Conservation (phyloP, 2,329 filamentous ascomycete species). For the Nannizzia gypsea region DNA sequence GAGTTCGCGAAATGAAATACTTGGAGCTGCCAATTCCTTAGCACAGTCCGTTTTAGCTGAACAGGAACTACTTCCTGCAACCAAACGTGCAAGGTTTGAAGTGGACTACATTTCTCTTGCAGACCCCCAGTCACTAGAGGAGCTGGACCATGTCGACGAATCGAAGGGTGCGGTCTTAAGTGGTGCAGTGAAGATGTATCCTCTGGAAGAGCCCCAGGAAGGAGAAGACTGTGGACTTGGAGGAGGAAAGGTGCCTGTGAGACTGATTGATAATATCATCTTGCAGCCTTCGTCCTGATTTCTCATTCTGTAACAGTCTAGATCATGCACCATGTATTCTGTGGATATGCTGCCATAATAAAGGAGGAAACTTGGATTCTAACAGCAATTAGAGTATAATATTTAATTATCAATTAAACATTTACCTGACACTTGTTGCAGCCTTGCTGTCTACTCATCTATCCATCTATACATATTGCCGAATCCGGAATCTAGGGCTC, state of each 20-base stretch:
- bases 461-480: not conserved
- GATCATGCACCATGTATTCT: not conserved
- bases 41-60: constrained; percentile 43
- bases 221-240: constrained; percentile 64
- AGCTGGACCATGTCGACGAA: constrained; percentile 60
- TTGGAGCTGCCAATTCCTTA: constrained; percentile 57
- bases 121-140: constrained; percentile 70
- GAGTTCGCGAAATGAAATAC: constrained; percentile 51
- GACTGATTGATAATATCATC: constrained; percentile 90
- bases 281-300: constrained; percentile 33
- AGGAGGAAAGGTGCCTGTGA: constrained; percentile 60
- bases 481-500: not conserved
- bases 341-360: not conserved
- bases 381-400: not conserved
- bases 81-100: constrained; percentile 59
- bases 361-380: not conserved
- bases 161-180: constrained; percentile 69
- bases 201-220: constrained; percentile 56
- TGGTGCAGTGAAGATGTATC: constrained; percentile 79
- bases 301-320: not conserved
- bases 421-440: not conserved
- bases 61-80: constrained; percentile 50
- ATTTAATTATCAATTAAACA: not conserved
- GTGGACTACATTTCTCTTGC: constrained; percentile 88
- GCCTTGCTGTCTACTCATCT: too few relatives aligned